These are phyloP conservation scores for Pezicula neosporulosa DNA, from an alignment of 2,329 filamentous ascomycete genomes.

Conservation along the genomic window DNA sequence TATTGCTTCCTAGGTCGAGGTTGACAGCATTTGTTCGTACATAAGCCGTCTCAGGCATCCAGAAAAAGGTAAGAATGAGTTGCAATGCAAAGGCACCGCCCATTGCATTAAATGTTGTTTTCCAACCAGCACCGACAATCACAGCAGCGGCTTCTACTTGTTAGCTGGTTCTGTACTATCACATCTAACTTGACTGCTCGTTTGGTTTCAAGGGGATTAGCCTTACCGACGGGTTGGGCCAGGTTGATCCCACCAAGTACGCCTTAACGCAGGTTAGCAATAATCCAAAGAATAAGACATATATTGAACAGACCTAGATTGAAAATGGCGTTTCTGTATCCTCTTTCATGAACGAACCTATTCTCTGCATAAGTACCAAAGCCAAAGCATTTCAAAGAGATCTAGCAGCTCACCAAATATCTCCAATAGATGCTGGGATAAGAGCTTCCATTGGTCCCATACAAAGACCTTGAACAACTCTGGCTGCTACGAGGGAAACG, in stretches of 20 bases:
- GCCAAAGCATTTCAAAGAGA: neutral
- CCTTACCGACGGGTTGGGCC: conserved; percentile 34
- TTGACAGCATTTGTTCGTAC: conserved; percentile 27
- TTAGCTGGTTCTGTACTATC: neutral
- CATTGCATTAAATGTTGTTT: conserved; percentile 34
- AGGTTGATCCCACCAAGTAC: conserved; percentile 39
- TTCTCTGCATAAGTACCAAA: neutral
- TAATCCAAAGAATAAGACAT: too few relatives aligned
- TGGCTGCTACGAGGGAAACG: conserved; percentile 27
- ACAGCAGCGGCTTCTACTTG: conserved; percentile 29
- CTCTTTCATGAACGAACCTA: conserved; percentile 39
- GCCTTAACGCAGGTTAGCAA: conserved; percentile 4
- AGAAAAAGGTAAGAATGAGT: conserved; percentile 35
- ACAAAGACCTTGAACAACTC: conserved; percentile 20
- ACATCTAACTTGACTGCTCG: too few relatives aligned
- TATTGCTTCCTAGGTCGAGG: conserved; percentile 30
- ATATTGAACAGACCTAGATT: conserved; percentile 25
- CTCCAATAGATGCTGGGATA: conserved; percentile 32
- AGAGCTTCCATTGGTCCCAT: conserved; percentile 14
- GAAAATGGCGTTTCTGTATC: conserved; percentile 36
- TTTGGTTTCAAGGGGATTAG: neutral
- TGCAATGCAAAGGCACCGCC: conserved; percentile 35
- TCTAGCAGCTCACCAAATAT: conserved; percentile 29
- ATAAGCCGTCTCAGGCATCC: conserved; percentile 39
- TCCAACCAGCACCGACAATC: conserved; percentile 33